A percentile compares a stretch with the other conserved stretches of the same genome.
These are phyloP conservation scores for Geranomyces michiganensis DNA, from an alignment of 192 early-diverging fungal species.

Conservation along the genomic window DNA sequence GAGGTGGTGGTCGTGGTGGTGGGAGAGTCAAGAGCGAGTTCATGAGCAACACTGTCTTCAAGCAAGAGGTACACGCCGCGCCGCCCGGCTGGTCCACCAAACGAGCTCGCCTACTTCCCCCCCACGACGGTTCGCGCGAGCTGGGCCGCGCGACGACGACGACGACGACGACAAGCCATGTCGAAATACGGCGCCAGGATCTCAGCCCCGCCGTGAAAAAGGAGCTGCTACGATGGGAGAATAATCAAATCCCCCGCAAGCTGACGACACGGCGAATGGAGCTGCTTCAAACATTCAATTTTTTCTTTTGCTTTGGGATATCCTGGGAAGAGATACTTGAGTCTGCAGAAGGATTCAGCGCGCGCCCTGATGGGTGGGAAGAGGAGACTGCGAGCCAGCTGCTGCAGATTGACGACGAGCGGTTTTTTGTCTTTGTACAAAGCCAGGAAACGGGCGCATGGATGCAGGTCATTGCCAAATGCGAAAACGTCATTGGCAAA, in stretches of 20 bases:
- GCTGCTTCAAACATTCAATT: slow-evolving; percentile 9
- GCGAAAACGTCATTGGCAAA: slow-evolving; percentile 3
- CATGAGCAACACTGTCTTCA: no score
- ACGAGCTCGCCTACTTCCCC: neutral
- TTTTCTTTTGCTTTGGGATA: slow-evolving; percentile 13
- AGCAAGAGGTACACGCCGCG: neutral
- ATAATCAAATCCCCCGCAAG: slow-evolving; percentile 14
- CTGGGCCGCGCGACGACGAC: neutral
- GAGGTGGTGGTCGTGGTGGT: no score
- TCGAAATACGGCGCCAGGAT: slow-evolving; percentile 8
- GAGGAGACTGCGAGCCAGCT: neutral
- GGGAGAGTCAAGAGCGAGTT: no score
- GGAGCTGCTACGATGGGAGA: slow-evolving; percentile 20
- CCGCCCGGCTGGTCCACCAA: neutral
- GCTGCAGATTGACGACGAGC: slow-evolving; percentile 14
- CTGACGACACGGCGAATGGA: slow-evolving; percentile 5
- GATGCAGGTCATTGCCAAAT: slow-evolving; percentile 23
- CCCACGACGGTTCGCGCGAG: neutral
- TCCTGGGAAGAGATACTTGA: slow-evolving; percentile 22
- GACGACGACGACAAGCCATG: no score
- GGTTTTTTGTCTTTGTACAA: slow-evolving; percentile 22
- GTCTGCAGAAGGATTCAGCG: slow-evolving; percentile 1
- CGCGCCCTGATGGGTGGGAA: slow-evolving; percentile 15
- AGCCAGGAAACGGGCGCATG: slow-evolving; percentile 13
- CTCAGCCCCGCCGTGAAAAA: slow-evolving; percentile 1